These are phyloP conservation scores for Fistulinella prunicolor DNA, from an alignment of 768 basidiomycete genomes.

Conservation along the genomic window DNA sequence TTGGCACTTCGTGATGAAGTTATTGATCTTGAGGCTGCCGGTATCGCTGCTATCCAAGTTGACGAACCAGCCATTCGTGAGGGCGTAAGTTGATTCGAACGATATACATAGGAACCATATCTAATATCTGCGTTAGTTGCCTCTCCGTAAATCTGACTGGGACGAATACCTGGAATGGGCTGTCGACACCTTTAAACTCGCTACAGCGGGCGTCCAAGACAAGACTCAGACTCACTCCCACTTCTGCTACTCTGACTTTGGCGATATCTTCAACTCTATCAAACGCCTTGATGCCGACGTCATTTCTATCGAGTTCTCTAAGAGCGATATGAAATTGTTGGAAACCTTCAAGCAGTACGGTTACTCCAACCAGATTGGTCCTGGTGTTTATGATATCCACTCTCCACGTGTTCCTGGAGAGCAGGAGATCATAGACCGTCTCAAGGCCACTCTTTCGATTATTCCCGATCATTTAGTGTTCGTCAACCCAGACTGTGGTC, in stretches of 20 bases:
- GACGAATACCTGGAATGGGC: conserved; percentile 96
- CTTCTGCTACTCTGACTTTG: conserved; percentile 99
- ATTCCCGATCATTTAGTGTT: conserved; percentile 80
- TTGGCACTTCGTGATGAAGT: conserved; percentile 98
- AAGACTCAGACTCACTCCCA: conserved; percentile 97
- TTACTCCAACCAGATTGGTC: conserved; percentile 97
- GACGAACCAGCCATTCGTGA: conserved; percentile 99
- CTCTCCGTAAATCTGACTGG: conserved; percentile 96
- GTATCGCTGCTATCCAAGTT: conserved; percentile 97
- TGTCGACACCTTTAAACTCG: conserved; percentile 96
- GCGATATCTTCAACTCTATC: conserved; percentile 97
- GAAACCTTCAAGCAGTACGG: conserved; percentile 92
- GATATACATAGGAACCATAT: not conserved
- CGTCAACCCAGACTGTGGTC: conserved; percentile 97
- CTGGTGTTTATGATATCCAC: conserved; percentile 99
- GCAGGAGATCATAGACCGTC: conserved; percentile 92
- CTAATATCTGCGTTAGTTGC: conserved; percentile 52
- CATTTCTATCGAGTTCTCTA: conserved; percentile 98
- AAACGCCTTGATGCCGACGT: conserved; percentile 97
- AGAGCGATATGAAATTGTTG: conserved; percentile 97
- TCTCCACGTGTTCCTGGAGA: conserved; percentile 95
- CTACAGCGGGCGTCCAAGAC: conserved; percentile 94
- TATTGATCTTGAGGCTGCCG: conserved; percentile 92
- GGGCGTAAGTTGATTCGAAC: conserved; percentile 57
- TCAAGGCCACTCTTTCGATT: conserved; percentile 78